These are phyloP conservation scores for Picea glauca DNA, from an alignment of 75 land plant species.

Conservation along the genomic window DNA sequence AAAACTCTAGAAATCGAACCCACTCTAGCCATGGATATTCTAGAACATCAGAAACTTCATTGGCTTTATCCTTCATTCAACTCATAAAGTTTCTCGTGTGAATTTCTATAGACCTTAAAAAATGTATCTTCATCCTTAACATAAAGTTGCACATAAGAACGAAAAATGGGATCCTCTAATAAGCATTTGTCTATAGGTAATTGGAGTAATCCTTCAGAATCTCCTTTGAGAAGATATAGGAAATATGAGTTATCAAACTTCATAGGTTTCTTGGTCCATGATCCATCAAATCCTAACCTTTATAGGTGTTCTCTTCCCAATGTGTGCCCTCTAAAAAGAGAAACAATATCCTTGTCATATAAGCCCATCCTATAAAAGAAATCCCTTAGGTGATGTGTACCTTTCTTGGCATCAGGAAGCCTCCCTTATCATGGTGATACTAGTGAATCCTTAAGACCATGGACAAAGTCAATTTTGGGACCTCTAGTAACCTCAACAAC, in stretches of 20 bases:
- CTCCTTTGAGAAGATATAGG: conserved; percentile 50
- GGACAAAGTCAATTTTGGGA: no score
- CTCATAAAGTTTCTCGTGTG: conserved; percentile 73
- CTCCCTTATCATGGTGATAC: no score
- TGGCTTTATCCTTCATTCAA: no score
- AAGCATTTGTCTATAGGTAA: conserved; percentile 62
- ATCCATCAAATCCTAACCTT: no score
- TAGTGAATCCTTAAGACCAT: neutral
- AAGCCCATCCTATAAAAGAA: conserved; percentile 96
- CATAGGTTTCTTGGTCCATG: conserved; percentile 81
- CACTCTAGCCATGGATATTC: no score
- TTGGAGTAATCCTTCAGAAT: no score
- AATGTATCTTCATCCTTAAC: conserved; percentile 98
- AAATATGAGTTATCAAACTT: conserved; percentile 97
- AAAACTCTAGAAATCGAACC: no score
- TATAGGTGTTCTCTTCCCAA: no score
- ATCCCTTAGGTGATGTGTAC: conserved; percentile 63
- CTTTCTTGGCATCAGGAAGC: conserved; percentile 1
- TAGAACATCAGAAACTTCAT: no score
- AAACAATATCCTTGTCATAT: conserved; percentile 95
- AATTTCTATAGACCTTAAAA: conserved; percentile 82
- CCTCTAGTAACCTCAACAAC: no score
- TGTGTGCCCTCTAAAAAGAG: conserved; percentile 66
- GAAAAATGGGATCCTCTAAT: conserved; percentile 84
- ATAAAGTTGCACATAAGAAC: conserved; percentile 84